A percentile compares a stretch with the other conserved stretches of the same genome.
phyloP scores from a whole-genome alignment of 2,329 filamentous ascomycete species.

The Ophiosphaerella narmari region DNA sequence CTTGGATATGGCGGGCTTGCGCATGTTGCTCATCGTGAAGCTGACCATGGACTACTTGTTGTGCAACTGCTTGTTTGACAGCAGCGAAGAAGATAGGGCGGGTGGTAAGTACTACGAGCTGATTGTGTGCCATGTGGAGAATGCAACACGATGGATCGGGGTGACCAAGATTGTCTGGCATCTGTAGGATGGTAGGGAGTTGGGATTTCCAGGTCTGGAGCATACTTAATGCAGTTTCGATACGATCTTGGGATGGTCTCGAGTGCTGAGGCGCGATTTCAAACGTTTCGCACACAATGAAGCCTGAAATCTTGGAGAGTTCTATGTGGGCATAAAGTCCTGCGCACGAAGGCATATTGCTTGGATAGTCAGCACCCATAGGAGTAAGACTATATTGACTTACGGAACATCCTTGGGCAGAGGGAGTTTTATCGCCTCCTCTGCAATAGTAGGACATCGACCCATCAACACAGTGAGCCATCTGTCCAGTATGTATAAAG shows the following conservation, averaged over 20 bases:
- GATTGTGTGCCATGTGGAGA: conserved; percentile 31
- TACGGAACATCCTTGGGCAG: conserved; percentile 26
- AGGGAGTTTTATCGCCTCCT: conserved; percentile 30
- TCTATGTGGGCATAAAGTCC: conserved; percentile 31
- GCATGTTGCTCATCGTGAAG: conserved; percentile 15
- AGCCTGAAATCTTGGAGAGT: conserved; percentile 27
- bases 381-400: conserved; percentile 6
- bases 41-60: conserved; percentile 16
- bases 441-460: conserved; percentile 28
- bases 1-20: conserved; percentile 15
- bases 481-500: conserved; percentile 31
- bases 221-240: conserved; percentile 26
- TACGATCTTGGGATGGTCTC: conserved; percentile 8
- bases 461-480: conserved; percentile 36
- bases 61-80: conserved; percentile 29
- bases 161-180: conserved; percentile 7
- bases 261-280: conserved; percentile 23
- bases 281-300: conserved; percentile 33
- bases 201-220: conserved; percentile 24
- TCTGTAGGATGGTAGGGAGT: conserved; percentile 19
- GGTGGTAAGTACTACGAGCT: conserved; percentile 30
- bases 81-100: conserved; percentile 29
- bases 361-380: conserved; percentile 14
- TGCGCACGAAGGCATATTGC: conserved; percentile 24
- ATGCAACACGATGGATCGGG: conserved; percentile 27